Evolutionary conservation across 768 basidiomycete species (phyloP).

Genomic region (Podaxis mareebaensis): DNA sequence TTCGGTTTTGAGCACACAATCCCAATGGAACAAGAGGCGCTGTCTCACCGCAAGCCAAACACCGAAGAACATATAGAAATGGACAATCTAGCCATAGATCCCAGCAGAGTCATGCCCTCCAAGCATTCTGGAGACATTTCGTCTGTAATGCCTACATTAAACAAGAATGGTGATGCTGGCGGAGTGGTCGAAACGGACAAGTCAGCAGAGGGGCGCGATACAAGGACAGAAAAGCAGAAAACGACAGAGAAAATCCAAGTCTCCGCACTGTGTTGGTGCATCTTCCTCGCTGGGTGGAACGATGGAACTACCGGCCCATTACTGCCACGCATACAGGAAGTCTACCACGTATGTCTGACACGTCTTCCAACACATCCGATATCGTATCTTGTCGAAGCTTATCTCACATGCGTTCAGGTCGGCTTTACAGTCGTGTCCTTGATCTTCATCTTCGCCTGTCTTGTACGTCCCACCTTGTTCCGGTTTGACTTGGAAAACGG

Average conservation of each 20-base stretch:
- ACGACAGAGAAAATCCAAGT: slow-evolving; percentile 45
- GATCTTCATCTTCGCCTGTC: slow-evolving; percentile 49
- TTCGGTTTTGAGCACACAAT: too few species aligned
- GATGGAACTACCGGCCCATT: slow-evolving; percentile 76
- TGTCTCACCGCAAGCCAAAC: not conserved
- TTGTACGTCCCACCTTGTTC: slow-evolving; percentile 29
- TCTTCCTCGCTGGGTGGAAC: slow-evolving; percentile 76
- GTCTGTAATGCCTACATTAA: not conserved
- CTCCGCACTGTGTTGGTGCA: slow-evolving; percentile 49
- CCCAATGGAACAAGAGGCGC: slow-evolving; percentile 1
- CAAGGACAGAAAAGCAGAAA: slow-evolving; percentile 25
- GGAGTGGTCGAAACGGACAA: not conserved
- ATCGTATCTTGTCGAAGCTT: not conserved
- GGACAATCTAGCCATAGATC: not conserved
- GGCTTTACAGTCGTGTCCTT: slow-evolving; percentile 57
- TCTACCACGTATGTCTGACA: slow-evolving; percentile 41
- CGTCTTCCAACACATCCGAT: not conserved
- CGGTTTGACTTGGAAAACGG: not conserved
- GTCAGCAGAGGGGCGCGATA: not conserved
- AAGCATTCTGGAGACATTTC: not conserved
- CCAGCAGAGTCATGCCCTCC: not conserved
- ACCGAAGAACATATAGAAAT: slow-evolving; percentile 1
- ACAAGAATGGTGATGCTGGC: not conserved
- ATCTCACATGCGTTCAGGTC: slow-evolving; percentile 31
- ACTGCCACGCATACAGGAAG: slow-evolving; percentile 66